Evolutionary conservation across 2,329 filamentous ascomycete genomes (phyloP).

Genomic region (Dactylonectria estremocensis): DNA sequence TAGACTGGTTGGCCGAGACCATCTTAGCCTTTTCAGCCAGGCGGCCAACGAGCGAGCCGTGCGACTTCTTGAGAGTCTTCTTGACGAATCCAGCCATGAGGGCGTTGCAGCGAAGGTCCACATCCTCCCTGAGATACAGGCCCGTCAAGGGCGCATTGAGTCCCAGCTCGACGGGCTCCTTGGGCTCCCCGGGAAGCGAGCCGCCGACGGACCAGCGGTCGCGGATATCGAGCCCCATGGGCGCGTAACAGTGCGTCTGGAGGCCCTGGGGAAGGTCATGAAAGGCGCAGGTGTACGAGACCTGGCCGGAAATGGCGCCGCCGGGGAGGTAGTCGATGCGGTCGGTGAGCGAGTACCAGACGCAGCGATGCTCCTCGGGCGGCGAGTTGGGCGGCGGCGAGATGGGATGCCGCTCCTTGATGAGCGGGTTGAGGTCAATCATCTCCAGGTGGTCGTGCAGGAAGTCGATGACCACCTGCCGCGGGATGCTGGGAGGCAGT

Average conservation of each 20-base stretch:
- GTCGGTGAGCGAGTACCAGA: conserved; percentile 87
- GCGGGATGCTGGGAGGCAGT: conserved; percentile 77
- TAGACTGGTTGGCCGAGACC: conserved; percentile 37
- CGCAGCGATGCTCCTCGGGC: conserved; percentile 78
- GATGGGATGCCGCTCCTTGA: conserved; percentile 80
- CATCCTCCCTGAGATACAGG: conserved; percentile 87
- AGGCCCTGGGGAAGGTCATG: conserved; percentile 80
- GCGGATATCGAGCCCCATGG: conserved; percentile 84
- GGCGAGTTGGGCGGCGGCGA: conserved; percentile 76
- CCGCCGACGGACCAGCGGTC: conserved; percentile 85
- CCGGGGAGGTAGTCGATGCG: conserved; percentile 82
- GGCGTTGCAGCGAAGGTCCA: conserved; percentile 84
- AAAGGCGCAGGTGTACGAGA: conserved; percentile 87
- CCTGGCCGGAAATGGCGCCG: conserved; percentile 73
- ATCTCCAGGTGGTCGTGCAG: conserved; percentile 86
- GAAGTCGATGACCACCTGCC: conserved; percentile 80
- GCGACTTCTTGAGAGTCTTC: conserved; percentile 84
- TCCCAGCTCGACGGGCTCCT: conserved; percentile 76
- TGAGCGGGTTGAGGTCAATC: conserved; percentile 90
- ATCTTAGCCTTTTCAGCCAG: conserved; percentile 58
- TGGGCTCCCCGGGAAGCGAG: conserved; percentile 78
- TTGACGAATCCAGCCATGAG: conserved; percentile 84
- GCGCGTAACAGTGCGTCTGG: conserved; percentile 88
- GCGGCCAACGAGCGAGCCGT: conserved; percentile 78
- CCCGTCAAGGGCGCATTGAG: conserved; percentile 76